A percentile compares a stretch with the other conserved stretches of the same genome.
Conservation (phyloP, 768 basidiomycete species). For the Dentipellis fragilis region DNA sequence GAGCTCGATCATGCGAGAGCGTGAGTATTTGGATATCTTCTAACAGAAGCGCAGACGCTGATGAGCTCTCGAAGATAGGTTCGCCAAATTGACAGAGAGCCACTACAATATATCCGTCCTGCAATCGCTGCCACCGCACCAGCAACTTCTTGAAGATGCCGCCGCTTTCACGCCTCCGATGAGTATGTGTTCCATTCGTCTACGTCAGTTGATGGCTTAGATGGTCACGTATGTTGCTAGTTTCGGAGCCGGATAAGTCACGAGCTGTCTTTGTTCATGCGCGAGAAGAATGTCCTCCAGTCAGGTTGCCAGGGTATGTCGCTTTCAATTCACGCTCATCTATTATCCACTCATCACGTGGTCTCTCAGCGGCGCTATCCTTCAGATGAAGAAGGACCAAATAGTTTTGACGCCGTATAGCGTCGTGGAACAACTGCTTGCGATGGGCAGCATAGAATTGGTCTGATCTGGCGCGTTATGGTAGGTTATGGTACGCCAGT, state of each 20-base stretch:
- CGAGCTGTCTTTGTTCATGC: constrained; percentile 79
- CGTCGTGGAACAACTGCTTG: constrained; percentile 64
- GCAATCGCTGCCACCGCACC: constrained; percentile 68
- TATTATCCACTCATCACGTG: not conserved
- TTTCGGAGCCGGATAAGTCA: constrained; percentile 66
- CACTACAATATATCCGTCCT: constrained; percentile 78
- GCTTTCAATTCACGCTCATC: not conserved
- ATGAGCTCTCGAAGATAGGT: constrained; percentile 31
- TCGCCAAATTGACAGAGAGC: constrained; percentile 63
- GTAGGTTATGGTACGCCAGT: too few relatives aligned
- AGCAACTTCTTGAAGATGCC: constrained; percentile 70
- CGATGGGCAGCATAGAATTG: constrained; percentile 65
- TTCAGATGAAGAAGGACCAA: constrained; percentile 72
- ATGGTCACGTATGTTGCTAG: constrained; percentile 28
- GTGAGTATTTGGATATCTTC: constrained; percentile 26
- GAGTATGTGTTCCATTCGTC: constrained; percentile 32
- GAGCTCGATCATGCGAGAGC: constrained; percentile 76
- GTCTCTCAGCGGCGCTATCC: constrained; percentile 45
- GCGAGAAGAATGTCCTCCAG: constrained; percentile 53
- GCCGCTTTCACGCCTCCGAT: constrained; percentile 64
- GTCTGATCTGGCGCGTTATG: constrained; percentile 33
- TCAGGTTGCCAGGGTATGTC: constrained; percentile 61
- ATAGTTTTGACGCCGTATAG: constrained; percentile 74
- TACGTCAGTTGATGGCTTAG: not conserved
- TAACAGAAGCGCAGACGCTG: not conserved